Conservation (phyloP, 306 rosid genomes). For the Cicer pinnatifidum region DNA sequence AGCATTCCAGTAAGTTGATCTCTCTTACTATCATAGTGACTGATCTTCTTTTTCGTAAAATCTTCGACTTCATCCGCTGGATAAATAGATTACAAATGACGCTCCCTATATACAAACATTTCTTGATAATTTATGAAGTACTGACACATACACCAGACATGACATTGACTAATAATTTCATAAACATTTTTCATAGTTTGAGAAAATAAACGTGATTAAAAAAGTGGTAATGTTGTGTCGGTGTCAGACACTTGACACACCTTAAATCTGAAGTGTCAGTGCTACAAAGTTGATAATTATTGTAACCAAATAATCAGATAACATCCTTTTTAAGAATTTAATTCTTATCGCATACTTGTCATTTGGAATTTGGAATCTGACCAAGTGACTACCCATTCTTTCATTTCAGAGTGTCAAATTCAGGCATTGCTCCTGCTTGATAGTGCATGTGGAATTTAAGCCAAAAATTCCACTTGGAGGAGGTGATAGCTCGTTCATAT, state of each 20-base stretch:
- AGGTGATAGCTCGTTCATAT: slow-evolving; percentile 75
- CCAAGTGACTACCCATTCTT: slow-evolving; percentile 33
- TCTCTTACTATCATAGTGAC: not conserved
- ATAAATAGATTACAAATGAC: slow-evolving; percentile 6
- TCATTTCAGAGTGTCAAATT: slow-evolving; percentile 69
- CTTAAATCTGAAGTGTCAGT: too few relatives aligned
- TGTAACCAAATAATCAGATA: not conserved
- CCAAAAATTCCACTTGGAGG: slow-evolving; percentile 87
- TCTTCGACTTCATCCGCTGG: slow-evolving; percentile 3
- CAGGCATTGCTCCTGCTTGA: slow-evolving; percentile 69
- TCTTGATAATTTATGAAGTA: not conserved
- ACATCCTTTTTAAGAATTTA: not conserved
- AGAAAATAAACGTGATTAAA: too few relatives aligned
- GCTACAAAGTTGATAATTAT: not conserved
- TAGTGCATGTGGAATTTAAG: slow-evolving; percentile 64
- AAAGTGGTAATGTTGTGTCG: too few relatives aligned
- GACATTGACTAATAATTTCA: too few relatives aligned
- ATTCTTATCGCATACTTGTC: not conserved
- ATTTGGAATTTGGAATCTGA: slow-evolving; percentile 35
- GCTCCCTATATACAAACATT: slow-evolving; percentile 2
- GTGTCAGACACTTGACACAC: too few relatives aligned
- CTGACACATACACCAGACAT: too few relatives aligned
- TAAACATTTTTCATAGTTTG: too few relatives aligned
- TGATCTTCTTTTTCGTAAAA: not conserved
- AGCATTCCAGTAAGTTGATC: slow-evolving; percentile 76